phyloP scores from a whole-genome alignment of 306 rosid genomes.

The Crataegus laevigata region DNA sequence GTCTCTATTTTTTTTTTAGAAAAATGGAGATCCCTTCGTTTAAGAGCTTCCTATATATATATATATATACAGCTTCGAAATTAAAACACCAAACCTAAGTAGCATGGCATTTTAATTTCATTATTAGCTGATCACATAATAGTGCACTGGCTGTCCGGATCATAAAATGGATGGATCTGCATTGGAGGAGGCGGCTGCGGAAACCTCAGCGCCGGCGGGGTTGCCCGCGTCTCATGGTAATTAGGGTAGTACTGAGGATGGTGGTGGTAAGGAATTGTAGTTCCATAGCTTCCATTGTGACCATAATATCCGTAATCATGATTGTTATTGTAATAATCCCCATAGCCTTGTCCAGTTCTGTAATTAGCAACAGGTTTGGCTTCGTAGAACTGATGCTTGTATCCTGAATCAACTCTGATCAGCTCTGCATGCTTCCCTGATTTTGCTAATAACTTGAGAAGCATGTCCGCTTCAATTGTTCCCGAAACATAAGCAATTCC shows the following conservation, averaged over 20 bases:
- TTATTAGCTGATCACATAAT: not conserved
- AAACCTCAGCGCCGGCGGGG: not conserved
- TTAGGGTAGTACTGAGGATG: not conserved
- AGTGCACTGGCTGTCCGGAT: not conserved
- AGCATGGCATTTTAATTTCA: not conserved
- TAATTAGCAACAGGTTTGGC: not conserved
- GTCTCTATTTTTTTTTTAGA: no score
- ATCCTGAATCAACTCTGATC: constrained; percentile 5
- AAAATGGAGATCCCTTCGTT: no score
- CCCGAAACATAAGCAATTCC: constrained; percentile 9
- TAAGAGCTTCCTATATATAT: no score
- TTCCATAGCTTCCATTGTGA: not conserved
- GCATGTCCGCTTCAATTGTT: not conserved
- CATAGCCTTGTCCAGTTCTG: not conserved
- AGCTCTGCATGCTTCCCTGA: constrained; percentile 21
- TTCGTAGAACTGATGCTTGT: not conserved
- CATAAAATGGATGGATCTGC: not conserved
- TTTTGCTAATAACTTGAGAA: constrained; percentile 6
- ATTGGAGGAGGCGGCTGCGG: constrained; percentile 5
- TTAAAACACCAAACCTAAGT: not conserved
- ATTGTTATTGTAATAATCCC: not conserved
- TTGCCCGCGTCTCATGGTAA: not conserved
- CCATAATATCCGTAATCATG: not conserved
- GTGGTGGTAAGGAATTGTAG: not conserved
- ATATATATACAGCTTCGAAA: not conserved